Conservation (phyloP, 768 basidiomycete genomes). For the Pleurotus citrinopileatus region DNA sequence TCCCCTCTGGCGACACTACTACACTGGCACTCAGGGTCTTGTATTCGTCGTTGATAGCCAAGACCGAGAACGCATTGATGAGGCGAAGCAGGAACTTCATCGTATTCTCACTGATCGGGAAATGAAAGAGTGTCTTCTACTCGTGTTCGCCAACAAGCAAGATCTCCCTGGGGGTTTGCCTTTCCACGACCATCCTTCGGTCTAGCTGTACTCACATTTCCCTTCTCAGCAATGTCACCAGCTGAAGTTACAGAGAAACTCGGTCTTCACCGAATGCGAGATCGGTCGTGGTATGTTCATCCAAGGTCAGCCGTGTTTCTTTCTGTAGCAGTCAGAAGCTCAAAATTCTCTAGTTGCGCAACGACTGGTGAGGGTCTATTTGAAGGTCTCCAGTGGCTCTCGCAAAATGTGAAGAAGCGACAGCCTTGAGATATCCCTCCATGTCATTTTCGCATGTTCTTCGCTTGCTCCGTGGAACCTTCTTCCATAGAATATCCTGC, state of each 20-base stretch:
- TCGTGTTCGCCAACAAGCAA: conserved; percentile 99
- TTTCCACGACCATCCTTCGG: not conserved
- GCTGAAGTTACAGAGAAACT: conserved; percentile 98
- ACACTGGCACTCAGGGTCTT: conserved; percentile 97
- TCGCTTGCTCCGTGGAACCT: conserved; percentile 19
- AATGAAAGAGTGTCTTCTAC: conserved; percentile 95
- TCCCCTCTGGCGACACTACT: conserved; percentile 98
- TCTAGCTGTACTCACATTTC: conserved; percentile 1
- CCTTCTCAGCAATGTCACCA: conserved; percentile 92
- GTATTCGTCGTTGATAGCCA: conserved; percentile 98
- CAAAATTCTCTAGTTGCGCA: conserved; percentile 63
- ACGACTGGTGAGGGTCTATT: conserved; percentile 96
- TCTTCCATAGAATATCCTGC: conserved; percentile 31
- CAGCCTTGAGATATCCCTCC: conserved; percentile 52
- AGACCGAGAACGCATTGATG: conserved; percentile 93
- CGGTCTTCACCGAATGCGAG: conserved; percentile 93
- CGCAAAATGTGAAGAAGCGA: conserved; percentile 94
- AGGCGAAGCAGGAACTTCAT: conserved; percentile 94
- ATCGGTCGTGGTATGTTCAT: conserved; percentile 98
- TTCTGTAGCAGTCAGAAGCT: conserved; percentile 9
- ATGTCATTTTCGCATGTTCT: conserved; percentile 11
- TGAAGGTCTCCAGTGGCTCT: conserved; percentile 96
- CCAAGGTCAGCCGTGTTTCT: conserved; percentile 65
- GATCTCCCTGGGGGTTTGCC: conserved; percentile 91
- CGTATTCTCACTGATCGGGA: conserved; percentile 95